Evolutionary conservation across 2,329 filamentous ascomycete species (phyloP).

Genomic region (Nothomitra cinnamomea): DNA sequence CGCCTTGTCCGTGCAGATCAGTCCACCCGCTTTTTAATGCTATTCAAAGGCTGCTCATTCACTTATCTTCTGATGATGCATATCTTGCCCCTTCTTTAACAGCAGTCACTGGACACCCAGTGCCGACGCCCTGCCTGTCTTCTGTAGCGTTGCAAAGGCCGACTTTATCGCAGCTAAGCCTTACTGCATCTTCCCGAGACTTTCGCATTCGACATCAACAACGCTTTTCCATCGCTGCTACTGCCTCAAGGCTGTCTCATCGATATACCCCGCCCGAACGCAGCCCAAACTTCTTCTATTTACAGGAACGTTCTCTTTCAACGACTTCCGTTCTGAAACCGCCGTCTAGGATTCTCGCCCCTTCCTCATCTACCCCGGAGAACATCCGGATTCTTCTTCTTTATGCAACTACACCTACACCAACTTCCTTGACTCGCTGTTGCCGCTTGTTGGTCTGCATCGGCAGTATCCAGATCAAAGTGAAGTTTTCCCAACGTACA

Average conservation of each 20-base stretch:
- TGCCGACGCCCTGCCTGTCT: not conserved
- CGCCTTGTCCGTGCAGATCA: not conserved
- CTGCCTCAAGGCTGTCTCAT: not conserved
- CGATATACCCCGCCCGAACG: not conserved
- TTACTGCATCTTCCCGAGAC: not conserved
- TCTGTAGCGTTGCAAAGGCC: not conserved
- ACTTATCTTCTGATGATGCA: not conserved
- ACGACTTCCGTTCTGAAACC: not conserved
- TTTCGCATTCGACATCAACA: constrained; percentile 3
- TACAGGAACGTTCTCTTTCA: not conserved
- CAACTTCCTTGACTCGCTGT: not conserved
- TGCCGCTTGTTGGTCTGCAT: not conserved
- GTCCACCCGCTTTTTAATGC: not conserved
- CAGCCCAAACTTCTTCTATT: not conserved
- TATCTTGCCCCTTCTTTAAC: not conserved
- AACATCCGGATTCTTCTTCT: not conserved
- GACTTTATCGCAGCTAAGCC: not conserved
- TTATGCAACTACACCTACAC: not conserved
- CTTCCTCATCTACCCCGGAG: too few relatives aligned
- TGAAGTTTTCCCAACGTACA: too few relatives aligned
- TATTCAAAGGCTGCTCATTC: too few relatives aligned
- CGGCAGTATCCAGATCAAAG: too few relatives aligned
- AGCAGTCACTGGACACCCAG: not conserved
- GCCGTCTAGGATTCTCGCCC: not conserved
- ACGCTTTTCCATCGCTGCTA: not conserved